These are phyloP conservation scores for Podaxis sp. DNA, from an alignment of 768 basidiomycete genomes.

Conservation along the genomic window DNA sequence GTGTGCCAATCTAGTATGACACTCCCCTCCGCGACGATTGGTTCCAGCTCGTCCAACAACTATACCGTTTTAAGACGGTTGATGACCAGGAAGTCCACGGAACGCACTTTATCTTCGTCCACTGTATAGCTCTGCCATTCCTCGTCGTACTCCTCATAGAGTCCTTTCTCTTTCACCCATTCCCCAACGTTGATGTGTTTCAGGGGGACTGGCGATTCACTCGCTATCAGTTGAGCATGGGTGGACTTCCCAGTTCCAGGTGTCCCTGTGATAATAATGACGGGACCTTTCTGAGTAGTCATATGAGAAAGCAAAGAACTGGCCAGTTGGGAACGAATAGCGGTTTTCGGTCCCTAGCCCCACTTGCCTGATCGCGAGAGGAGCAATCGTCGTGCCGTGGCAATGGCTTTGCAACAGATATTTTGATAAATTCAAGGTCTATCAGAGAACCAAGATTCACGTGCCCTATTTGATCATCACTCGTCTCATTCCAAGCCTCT, in stretches of 20 bases:
- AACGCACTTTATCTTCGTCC: slow-evolving; percentile 90
- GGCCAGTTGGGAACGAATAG: background rate
- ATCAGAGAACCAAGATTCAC: slow-evolving; percentile 1
- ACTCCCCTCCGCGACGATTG: slow-evolving; percentile 65
- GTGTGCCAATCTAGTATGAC: slow-evolving; percentile 94
- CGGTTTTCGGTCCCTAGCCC: background rate
- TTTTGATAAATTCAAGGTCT: slow-evolving; percentile 1
- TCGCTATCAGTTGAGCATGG: slow-evolving; percentile 80
- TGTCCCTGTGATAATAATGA: slow-evolving; percentile 87
- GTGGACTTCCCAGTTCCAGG: slow-evolving; percentile 97
- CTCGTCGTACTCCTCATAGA: slow-evolving; percentile 85
- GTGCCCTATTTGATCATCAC: slow-evolving; percentile 2
- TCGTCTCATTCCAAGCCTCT: background rate
- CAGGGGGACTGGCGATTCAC: slow-evolving; percentile 68
- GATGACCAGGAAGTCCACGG: slow-evolving; percentile 2
- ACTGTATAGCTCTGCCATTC: slow-evolving; percentile 96
- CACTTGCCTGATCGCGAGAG: slow-evolving; percentile 2
- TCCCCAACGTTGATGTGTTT: slow-evolving; percentile 90
- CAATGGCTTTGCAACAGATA: background rate
- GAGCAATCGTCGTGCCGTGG: background rate
- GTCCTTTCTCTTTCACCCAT: slow-evolving; percentile 76
- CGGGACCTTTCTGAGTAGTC: slow-evolving; percentile 41
- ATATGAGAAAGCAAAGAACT: slow-evolving; percentile 3
- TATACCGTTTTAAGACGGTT: slow-evolving; percentile 30
- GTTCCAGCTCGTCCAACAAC: slow-evolving; percentile 89